These are phyloP conservation scores for Aspergillus flavus DNA, from an alignment of 2,329 filamentous ascomycete genomes.

Conservation along the genomic window DNA sequence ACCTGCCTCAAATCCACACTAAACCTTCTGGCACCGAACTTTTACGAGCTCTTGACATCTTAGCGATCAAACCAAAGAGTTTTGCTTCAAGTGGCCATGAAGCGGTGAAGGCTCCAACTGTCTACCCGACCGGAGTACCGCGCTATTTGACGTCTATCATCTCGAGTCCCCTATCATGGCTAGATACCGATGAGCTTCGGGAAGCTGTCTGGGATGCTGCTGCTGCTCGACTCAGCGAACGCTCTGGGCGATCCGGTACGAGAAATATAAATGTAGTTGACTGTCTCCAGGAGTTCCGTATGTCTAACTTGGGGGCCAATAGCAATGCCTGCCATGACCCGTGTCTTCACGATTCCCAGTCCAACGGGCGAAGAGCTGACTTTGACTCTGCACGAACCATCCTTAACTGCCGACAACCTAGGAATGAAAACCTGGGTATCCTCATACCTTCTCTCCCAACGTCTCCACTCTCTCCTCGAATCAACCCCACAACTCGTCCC, in stretches of 20 bases:
- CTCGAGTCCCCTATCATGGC: conserved; percentile 48
- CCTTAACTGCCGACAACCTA: conserved; percentile 82
- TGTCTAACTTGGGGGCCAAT: conserved; percentile 7
- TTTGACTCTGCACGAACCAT: conserved; percentile 79
- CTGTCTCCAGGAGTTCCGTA: background rate
- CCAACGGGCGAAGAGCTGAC: conserved; percentile 54
- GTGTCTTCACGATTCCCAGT: conserved; percentile 61
- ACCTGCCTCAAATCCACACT: conserved; percentile 82
- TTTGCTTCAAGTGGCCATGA: conserved; percentile 36
- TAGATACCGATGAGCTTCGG: conserved; percentile 46
- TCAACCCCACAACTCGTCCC: conserved; percentile 36
- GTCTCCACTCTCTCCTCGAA: conserved; percentile 56
- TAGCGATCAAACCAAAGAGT: conserved; percentile 65
- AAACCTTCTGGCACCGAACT: conserved; percentile 69
- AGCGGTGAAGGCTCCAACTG: conserved; percentile 31
- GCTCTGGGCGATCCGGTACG: conserved; percentile 74
- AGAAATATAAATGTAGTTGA: background rate
- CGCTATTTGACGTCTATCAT: conserved; percentile 52
- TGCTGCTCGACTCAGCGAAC: conserved; percentile 77
- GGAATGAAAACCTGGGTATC: conserved; percentile 97
- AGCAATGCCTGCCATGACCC: conserved; percentile 66
- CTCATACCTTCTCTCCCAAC: conserved; percentile 79
- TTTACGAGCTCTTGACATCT: conserved; percentile 64
- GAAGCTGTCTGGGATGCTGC: conserved; percentile 70
- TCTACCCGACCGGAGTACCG: conserved; percentile 45